Conservation (phyloP, 2,329 filamentous ascomycete species). For the Pseudocercospora cruenta region DNA sequence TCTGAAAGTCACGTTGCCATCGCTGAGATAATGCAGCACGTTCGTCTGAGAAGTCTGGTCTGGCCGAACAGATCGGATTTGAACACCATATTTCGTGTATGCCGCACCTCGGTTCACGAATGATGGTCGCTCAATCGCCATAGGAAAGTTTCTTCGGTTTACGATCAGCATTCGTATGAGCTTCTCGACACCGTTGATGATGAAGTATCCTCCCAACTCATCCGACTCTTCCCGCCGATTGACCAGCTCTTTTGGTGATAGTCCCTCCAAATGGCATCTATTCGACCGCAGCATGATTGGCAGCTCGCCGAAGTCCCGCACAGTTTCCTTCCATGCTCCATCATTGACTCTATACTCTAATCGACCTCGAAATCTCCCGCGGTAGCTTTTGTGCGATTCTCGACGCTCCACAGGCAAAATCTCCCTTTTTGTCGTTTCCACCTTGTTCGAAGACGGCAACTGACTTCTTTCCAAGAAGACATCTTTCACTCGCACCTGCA, state of each 20-base stretch:
- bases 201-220: conserved; percentile 93
- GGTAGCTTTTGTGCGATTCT: conserved; percentile 89
- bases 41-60: conserved; percentile 98
- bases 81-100: conserved; percentile 88
- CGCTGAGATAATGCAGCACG: conserved; percentile 90
- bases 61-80: conserved; percentile 89
- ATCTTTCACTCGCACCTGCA: conserved; percentile 78
- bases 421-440: conserved; percentile 75
- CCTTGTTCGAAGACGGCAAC: conserved; percentile 81
- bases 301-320: conserved; percentile 83
- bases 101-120: conserved; percentile 84
- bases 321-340: conserved; percentile 78
- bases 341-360: conserved; percentile 87
- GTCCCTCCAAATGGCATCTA: conserved; percentile 84
- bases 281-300: conserved; percentile 95
- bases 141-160: conserved; percentile 88
- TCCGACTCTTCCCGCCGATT: conserved; percentile 91
- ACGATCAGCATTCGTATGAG: conserved; percentile 90
- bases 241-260: conserved; percentile 80
- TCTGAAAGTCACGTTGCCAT: conserved; percentile 94
- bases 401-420: conserved; percentile 91
- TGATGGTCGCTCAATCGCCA: conserved; percentile 89
- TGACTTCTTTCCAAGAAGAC: conserved; percentile 81
- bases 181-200: conserved; percentile 97
- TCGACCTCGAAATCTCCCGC: conserved; percentile 80